Evolutionary conservation across 1,139 yeast species (phyloP).

Genomic region (Yamadazyma mexicana): DNA sequence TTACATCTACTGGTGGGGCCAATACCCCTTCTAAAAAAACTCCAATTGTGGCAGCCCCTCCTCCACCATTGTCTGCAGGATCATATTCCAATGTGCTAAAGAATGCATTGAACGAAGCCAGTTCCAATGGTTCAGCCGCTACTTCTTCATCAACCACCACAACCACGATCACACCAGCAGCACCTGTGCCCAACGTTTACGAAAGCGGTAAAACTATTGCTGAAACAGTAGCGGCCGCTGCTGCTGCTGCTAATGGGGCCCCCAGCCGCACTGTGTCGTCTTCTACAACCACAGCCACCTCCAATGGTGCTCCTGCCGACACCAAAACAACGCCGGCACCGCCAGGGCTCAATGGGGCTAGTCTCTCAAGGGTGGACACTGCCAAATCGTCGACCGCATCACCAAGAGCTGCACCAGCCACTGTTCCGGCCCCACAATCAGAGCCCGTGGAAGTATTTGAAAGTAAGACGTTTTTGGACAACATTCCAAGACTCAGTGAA

Average conservation of each 20-base stretch:
- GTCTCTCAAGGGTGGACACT: constrained; percentile 15
- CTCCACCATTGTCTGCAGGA: constrained; percentile 20
- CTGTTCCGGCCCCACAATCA: constrained; percentile 11
- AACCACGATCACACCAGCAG: constrained; percentile 13
- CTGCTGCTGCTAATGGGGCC: constrained; percentile 11
- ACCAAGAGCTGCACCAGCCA: constrained; percentile 15
- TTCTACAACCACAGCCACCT: constrained; percentile 17
- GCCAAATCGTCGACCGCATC: constrained; percentile 18
- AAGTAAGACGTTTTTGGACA: constrained; percentile 29
- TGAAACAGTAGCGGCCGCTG: constrained; percentile 15
- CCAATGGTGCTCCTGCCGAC: constrained; percentile 13
- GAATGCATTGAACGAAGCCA: constrained; percentile 11
- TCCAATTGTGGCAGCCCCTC: constrained; percentile 9
- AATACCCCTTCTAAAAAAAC: constrained; percentile 1
- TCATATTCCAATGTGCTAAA: constrained; percentile 25
- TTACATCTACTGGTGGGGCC: neutral
- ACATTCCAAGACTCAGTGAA: constrained; percentile 29
- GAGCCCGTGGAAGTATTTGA: constrained; percentile 12
- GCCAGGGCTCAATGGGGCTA: constrained; percentile 23
- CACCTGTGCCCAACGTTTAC: constrained; percentile 12
- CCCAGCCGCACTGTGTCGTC: constrained; percentile 8
- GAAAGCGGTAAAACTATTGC: constrained; percentile 19
- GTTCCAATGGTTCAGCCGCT: neutral
- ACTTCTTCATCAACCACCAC: constrained; percentile 16
- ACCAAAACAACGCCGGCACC: constrained; percentile 18